phyloP scores from a whole-genome alignment of 2,329 filamentous ascomycete species.

The Fusarium drepaniforme region DNA sequence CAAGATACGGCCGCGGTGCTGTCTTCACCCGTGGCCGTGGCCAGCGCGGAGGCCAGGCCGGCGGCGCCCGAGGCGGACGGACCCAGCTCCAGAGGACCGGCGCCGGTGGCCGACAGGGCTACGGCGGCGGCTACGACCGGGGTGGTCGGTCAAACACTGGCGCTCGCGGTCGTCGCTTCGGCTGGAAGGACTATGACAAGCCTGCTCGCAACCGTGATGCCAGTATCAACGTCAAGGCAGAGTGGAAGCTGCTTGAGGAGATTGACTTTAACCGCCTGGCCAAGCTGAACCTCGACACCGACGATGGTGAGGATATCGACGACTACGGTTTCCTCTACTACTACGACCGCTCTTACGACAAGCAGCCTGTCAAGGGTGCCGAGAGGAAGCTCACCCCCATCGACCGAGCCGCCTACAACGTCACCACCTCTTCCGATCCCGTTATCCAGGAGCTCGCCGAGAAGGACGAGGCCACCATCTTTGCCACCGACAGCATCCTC shows the following conservation, averaged over 20 bases:
- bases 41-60: constrained; percentile 76
- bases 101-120: constrained; percentile 73
- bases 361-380: constrained; percentile 87
- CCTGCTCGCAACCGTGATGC: constrained; percentile 95
- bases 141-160: constrained; percentile 77
- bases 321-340: constrained; percentile 98
- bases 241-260: constrained; percentile 97
- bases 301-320: constrained; percentile 95
- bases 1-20: constrained; percentile 89
- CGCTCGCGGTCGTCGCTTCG: constrained; percentile 86
- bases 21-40: constrained; percentile 91
- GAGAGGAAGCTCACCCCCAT: constrained; percentile 90
- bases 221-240: constrained; percentile 94
- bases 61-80: constrained; percentile 67
- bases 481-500: constrained; percentile 95
- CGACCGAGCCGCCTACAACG: constrained; percentile 97
- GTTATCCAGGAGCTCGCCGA: constrained; percentile 97
- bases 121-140: constrained; percentile 72
- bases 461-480: constrained; percentile 95
- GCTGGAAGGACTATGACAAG: constrained; percentile 99
- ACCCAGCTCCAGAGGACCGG: constrained; percentile 78
- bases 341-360: constrained; percentile 97
- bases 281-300: constrained; percentile 96
- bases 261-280: constrained; percentile 96
- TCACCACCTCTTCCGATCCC: constrained; percentile 95